Evolutionary conservation across 1,139 yeast genomes (phyloP).

Genomic region (Pichia sp.): DNA sequence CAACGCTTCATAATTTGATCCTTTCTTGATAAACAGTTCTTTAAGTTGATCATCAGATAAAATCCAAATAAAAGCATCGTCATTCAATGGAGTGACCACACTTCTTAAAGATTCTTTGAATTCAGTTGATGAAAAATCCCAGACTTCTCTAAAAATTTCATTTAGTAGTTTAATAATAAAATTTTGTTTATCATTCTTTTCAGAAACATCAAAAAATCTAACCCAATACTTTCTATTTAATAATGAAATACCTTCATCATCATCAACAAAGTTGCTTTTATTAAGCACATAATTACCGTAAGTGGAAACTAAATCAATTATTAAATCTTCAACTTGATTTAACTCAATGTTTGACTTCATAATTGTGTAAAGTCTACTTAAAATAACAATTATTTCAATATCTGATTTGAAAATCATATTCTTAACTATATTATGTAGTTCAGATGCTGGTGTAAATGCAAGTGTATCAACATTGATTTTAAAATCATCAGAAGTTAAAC

Average conservation of each 20-base stretch:
- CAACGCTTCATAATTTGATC: constrained; percentile 2
- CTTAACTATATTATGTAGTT: constrained; percentile 19
- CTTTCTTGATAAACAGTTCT: constrained; percentile 14
- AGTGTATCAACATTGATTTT: constrained; percentile 16
- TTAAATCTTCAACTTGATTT: constrained; percentile 17
- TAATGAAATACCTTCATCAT: constrained; percentile 15
- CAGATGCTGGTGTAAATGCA: constrained; percentile 24
- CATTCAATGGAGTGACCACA: not conserved
- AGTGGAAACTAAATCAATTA: constrained; percentile 30
- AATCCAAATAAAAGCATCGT: constrained; percentile 18
- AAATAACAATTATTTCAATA: constrained; percentile 42
- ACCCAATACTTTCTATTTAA: constrained; percentile 30
- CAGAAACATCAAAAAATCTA: constrained; percentile 8
- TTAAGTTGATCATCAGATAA: constrained; percentile 16
- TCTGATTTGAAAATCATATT: constrained; percentile 37
- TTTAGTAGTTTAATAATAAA: constrained; percentile 32
- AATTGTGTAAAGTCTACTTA: constrained; percentile 34
- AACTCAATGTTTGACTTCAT: constrained; percentile 23
- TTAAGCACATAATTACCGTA: constrained; percentile 39
- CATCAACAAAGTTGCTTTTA: constrained; percentile 15
- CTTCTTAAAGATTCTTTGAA: constrained; percentile 1
- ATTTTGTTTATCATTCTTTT: constrained; percentile 2
- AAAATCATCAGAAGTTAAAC: not conserved
- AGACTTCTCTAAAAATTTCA: constrained; percentile 36
- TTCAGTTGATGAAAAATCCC: constrained; percentile 3